Percentiles rank a stretch among this genome's conserved stretches.
These are phyloP conservation scores for Trametes sp. DNA, from an alignment of 1,284 basidiomycete genomes.

Conservation along the genomic window DNA sequence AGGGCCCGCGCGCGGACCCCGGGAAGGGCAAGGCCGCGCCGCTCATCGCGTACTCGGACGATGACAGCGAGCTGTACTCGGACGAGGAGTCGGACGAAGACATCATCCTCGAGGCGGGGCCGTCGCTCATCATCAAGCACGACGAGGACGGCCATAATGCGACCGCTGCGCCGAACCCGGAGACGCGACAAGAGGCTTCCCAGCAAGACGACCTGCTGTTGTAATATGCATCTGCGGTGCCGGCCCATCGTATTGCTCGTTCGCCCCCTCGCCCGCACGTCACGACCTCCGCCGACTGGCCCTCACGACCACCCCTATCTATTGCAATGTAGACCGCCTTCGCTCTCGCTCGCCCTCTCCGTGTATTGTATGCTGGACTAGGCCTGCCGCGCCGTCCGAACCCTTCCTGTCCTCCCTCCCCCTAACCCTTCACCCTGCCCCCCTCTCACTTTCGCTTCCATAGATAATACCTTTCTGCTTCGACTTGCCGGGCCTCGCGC, in stretches of 20 bases:
- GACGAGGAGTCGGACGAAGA: conserved; percentile 62
- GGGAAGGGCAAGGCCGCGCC: conserved; percentile 49
- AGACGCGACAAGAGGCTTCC: conserved; percentile 15
- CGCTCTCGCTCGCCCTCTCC: not conserved
- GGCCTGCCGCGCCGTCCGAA: not conserved
- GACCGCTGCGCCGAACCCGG: not conserved
- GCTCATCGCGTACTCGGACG: conserved; percentile 45
- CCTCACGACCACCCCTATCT: conserved; percentile 16
- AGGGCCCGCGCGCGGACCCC: conserved; percentile 51
- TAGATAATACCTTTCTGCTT: too few relatives aligned
- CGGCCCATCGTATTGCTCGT: not conserved
- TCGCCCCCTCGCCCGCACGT: conserved; percentile 1
- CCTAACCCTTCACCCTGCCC: not conserved
- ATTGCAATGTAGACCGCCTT: conserved; percentile 25
- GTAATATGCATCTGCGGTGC: conserved; percentile 1
- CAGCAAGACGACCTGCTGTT: conserved; percentile 33
- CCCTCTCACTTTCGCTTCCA: not conserved
- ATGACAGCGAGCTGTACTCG: conserved; percentile 46
- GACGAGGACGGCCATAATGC: conserved; percentile 24
- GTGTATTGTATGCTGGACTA: conserved; percentile 24
- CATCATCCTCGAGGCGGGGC: conserved; percentile 73
- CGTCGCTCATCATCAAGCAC: conserved; percentile 55
- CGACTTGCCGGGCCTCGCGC: conserved; percentile 2
- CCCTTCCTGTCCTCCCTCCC: not conserved
- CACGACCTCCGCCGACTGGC: conserved; percentile 27